Base-by-base conservation (phyloP, 2,329 filamentous ascomycete genomes). In the Ophiocordyceps camponoti-floridani region DNA sequence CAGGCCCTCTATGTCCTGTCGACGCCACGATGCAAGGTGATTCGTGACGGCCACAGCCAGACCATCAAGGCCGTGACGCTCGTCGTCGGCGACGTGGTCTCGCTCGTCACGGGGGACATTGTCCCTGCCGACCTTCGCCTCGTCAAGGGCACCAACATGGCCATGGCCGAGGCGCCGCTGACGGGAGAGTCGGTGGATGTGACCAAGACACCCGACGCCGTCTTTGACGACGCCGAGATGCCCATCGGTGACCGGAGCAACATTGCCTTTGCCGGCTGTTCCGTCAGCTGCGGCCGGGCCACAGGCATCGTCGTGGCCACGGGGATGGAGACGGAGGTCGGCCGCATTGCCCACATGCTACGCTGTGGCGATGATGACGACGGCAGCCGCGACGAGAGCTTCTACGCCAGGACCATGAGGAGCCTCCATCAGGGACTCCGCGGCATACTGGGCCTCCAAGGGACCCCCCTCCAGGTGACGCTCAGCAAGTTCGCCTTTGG, bases 391-490 rank as follows among this genome's bases (percentile, higher is more conserved):
- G 57, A 57, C 42, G 57, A 59, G 42, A 62, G 10, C 28, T n/a
- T 74, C 52, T 64, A 75, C 42, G 58, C 57, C 51, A 59, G 64
- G 41, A 58, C 63, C 28, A 49, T 64, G 66, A 53, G 64, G 64
- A 46, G 61, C 59, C 3, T 30, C 49, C 64, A 65, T 47, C 62
- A 63, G 46, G 63, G 61, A 43, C 47, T 58, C 45, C 68, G 71
- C 41, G 70, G 70, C 50, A 68, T 83, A 48, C 69, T 84, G 40
- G 80, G 76, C 45, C 60, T 80, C 2, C 72, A 83, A 45, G 86
- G 86, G 43, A 94, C 87, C 1, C 87, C 87, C 1, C 68, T 94
- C 41, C 85, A 93, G 63, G 79, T 82, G 51, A 89, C 84, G 56
- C 70, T 94, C 44, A 85, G 82, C 64, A 86, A 88, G 61, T 80